Base-by-base conservation (phyloP, 2,329 filamentous ascomycete species). In the Apiospora malaysiana region DNA sequence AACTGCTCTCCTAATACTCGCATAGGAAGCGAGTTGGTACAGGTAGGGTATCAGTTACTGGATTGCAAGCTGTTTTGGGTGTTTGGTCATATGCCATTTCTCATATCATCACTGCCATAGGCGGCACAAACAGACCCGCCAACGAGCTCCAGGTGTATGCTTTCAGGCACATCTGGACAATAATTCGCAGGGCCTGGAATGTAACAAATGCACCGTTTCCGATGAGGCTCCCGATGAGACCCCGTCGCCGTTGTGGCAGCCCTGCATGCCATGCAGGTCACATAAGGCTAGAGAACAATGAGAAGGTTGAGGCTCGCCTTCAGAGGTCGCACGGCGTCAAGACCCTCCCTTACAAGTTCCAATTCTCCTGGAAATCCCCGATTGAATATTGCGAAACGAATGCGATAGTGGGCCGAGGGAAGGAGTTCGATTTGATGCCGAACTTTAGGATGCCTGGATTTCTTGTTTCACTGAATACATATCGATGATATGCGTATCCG, bases 261-360 rank as follows among this genome's bases (percentile, higher is more conserved):
- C 25, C 51, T 56, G 56, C 56, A 63, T 40, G 56, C 3, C 56
- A 40, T 63, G 56, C 32, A n/a, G 56, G 56, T 63, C 56, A 63
- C 56, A 63, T 63, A 32, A 63, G 56, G 32, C 32, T 32, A 10
- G 32, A n/a, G 27, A 63, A 40, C 56, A 63, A 40, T 63, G 56
- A 25, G 51, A 37, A 40, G 56, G 32, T 40, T 40, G 9, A 40
- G 56, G 56, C 21, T 63, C 56, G 56, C 21, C 32, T n/a, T 63
- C 32, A 63, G 56, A 63, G 32, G 56, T 40, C 56, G 56, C 56
- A 63, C 56, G 10, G 51, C 51, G 37, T 59, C 16, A 59, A 59
- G 16, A 2, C 16, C 27, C 25, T n/a, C 51, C 51, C 27, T 59
- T 37, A 37, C 51, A 59, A 21, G 51, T 37, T 37, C 25, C 16